Evolutionary conservation across 768 basidiomycete genomes (phyloP).

Genomic region (Amanita jacksonii): DNA sequence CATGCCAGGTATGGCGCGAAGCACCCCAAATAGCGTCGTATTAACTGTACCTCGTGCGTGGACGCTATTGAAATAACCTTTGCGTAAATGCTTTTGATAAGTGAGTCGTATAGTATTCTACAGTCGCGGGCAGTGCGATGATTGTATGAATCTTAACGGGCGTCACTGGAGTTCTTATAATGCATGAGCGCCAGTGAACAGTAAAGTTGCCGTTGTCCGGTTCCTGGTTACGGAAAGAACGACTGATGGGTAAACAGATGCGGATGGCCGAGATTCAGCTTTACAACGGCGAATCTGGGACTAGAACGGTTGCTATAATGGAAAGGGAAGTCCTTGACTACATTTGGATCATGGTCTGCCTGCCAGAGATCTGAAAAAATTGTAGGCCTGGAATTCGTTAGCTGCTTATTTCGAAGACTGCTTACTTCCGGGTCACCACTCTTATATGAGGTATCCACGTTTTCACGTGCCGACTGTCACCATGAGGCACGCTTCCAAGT

Average conservation of each 20-base stretch:
- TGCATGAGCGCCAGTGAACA: neutral
- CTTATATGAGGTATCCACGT: slow-evolving; percentile 4
- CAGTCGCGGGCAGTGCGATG: neutral
- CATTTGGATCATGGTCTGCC: slow-evolving; percentile 2
- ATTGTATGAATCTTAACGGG: neutral
- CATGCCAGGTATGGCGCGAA: neutral
- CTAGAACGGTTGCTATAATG: neutral
- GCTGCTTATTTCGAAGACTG: slow-evolving; percentile 4
- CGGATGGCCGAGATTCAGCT: slow-evolving; percentile 1
- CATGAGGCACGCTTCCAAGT: neutral
- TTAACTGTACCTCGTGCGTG: slow-evolving; percentile 6
- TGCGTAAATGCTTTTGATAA: neutral
- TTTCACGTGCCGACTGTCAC: slow-evolving; percentile 6
- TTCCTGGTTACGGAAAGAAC: slow-evolving; percentile 1
- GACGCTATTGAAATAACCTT: slow-evolving; percentile 1
- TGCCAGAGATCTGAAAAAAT: slow-evolving; percentile 4
- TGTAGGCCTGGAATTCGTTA: neutral
- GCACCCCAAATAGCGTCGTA: slow-evolving; percentile 4
- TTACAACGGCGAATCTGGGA: slow-evolving; percentile 3
- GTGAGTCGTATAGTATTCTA: neutral
- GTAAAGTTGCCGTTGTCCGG: neutral
- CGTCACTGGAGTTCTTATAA: neutral
- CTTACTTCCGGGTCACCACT: slow-evolving; percentile 1
- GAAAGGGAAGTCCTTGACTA: slow-evolving; percentile 5
- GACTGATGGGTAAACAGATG: neutral